These are phyloP conservation scores for Fusarium sororula DNA, from an alignment of 2,329 filamentous ascomycete species.

Conservation along the genomic window DNA sequence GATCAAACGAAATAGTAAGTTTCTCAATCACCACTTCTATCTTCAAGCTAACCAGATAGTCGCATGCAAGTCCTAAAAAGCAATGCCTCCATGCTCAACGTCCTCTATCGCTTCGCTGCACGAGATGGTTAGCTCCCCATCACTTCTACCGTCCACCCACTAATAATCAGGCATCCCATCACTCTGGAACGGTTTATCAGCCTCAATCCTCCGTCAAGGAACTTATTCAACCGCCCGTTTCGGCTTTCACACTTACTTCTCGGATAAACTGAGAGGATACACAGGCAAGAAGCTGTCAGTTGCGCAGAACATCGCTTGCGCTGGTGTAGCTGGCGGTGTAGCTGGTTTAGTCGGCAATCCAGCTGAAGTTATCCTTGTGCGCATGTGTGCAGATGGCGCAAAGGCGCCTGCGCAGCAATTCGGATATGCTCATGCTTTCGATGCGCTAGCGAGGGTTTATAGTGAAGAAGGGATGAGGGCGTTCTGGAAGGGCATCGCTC, in stretches of 20 bases:
- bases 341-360: conserved; percentile 58
- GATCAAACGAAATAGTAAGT: conserved; percentile 57
- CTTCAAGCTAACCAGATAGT: conserved; percentile 30
- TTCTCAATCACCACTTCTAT: accelerated
- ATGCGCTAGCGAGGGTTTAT: conserved; percentile 40
- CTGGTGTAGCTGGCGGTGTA: conserved; percentile 52
- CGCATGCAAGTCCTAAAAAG: conserved; percentile 57
- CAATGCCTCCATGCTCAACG: conserved; percentile 51
- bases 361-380: conserved; percentile 54
- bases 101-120: conserved; percentile 50
- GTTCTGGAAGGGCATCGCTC: conserved; percentile 50
- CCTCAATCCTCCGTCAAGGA: conserved; percentile 55
- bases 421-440: conserved; percentile 50
- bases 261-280: conserved; percentile 40
- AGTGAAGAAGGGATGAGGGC: conserved; percentile 51
- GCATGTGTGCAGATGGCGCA: conserved; percentile 58
- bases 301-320: conserved; percentile 49
- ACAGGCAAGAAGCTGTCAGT: conserved; percentile 47
- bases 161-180: conserved; percentile 49
- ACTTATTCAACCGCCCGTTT: conserved; percentile 57
- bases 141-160: accelerated
- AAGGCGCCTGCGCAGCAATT: conserved; percentile 49
- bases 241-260: conserved; percentile 52
- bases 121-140: conserved; percentile 47
- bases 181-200: conserved; percentile 55